phyloP scores from a whole-genome alignment of 192 early-diverging fungal genomes.

The Oehlia diaphana region DNA sequence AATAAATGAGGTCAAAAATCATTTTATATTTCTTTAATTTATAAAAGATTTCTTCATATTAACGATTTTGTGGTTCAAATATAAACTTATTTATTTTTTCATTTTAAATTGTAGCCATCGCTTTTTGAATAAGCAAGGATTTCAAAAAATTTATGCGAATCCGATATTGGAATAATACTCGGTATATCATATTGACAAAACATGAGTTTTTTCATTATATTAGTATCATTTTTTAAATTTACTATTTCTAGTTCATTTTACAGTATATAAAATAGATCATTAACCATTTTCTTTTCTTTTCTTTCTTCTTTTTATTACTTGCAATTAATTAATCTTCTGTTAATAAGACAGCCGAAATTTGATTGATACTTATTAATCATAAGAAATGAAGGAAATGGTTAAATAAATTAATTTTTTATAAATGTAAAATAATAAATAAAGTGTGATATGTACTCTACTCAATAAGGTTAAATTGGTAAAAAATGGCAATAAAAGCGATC shows the following conservation, averaged over 20 bases:
- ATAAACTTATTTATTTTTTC: neutral
- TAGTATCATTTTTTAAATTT: too few species aligned
- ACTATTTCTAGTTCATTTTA: too few species aligned
- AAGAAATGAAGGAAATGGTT: too few species aligned
- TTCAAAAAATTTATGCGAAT: neutral
- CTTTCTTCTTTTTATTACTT: neutral
- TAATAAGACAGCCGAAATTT: too few species aligned
- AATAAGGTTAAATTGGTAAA: neutral
- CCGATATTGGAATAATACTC: neutral
- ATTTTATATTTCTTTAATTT: neutral
- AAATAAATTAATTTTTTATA: neutral
- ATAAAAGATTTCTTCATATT: neutral
- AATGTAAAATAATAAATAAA: too few species aligned
- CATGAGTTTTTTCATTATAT: too few species aligned
- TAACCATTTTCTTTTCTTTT: neutral
- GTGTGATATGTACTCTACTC: neutral
- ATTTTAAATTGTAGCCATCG: neutral
- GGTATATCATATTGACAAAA: neutral
- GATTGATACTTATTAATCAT: too few species aligned
- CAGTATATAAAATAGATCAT: too few species aligned
- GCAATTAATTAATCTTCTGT: neutral
- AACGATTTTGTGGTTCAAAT: neutral
- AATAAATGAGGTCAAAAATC: neutral
- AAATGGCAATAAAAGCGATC: neutral
- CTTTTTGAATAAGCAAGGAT: neutral